Evolutionary conservation across 1,284 basidiomycete genomes (phyloP).

Genomic region (Erythrobasidium hasegawianum): DNA sequence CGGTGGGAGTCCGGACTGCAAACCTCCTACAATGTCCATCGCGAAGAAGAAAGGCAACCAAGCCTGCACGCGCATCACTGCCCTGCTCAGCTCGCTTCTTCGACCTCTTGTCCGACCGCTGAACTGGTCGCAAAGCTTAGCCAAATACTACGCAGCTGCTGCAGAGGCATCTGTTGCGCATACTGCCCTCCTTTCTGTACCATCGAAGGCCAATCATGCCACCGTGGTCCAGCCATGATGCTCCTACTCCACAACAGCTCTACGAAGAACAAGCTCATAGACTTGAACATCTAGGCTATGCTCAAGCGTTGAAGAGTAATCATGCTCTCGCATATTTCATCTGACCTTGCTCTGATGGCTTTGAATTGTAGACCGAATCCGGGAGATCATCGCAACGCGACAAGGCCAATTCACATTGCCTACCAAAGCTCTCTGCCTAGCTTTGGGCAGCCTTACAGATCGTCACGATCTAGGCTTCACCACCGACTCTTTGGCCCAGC

Average conservation of each 20-base stretch:
- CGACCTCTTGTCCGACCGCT: no score
- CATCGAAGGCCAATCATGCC: not conserved
- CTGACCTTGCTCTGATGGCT: no score
- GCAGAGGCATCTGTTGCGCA: not conserved
- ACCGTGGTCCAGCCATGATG: not conserved
- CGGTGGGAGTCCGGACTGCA: no score
- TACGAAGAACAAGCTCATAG: not conserved
- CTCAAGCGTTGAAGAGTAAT: not conserved
- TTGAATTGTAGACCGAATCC: no score
- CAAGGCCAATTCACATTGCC: not conserved
- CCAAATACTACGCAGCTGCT: no score
- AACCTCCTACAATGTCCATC: no score
- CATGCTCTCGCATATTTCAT: no score
- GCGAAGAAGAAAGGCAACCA: no score
- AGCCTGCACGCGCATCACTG: no score
- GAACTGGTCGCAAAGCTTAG: no score
- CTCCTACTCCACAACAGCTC: not conserved
- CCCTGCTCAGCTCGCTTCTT: no score
- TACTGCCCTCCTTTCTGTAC: not conserved
- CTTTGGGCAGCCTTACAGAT: not conserved
- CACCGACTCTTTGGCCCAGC: constrained; percentile 1
- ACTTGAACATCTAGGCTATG: not conserved
- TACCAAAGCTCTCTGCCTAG: constrained; percentile 11
- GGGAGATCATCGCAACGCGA: not conserved
- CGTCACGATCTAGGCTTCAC: not conserved